These are phyloP conservation scores for Mortierella polycephala DNA, from an alignment of 371 early-diverging fungal species.

Conservation along the genomic window DNA sequence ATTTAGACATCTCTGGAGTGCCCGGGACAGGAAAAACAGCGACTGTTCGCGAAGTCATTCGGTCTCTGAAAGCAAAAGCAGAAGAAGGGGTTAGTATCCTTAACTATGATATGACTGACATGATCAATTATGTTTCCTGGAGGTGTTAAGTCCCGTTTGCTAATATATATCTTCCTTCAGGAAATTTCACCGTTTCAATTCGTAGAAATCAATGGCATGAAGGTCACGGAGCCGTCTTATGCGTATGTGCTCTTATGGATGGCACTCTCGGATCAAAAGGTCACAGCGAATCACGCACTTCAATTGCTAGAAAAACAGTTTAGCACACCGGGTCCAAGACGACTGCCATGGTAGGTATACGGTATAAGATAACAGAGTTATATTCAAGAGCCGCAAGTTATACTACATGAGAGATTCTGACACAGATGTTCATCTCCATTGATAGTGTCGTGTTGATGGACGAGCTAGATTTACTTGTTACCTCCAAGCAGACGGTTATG, in stretches of 20 bases:
- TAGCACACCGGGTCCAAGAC: slow-evolving; percentile 60
- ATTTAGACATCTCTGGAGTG: slow-evolving; percentile 91
- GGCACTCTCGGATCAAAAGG: slow-evolving; percentile 68
- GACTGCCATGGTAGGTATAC: slow-evolving; percentile 37
- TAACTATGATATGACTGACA: too few species aligned
- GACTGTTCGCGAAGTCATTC: slow-evolving; percentile 89
- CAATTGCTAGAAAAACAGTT: slow-evolving; percentile 79
- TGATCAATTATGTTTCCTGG: neutral
- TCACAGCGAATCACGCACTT: slow-evolving; percentile 82
- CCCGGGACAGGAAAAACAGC: slow-evolving; percentile 99
- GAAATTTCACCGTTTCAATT: slow-evolving; percentile 80
- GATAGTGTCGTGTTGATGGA: slow-evolving; percentile 94
- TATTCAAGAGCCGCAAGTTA: too few species aligned
- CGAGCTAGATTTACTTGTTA: slow-evolving; percentile 96
- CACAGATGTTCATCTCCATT: neutral
- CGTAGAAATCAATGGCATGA: slow-evolving; percentile 97
- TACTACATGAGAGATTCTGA: too few species aligned
- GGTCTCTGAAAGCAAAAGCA: slow-evolving; percentile 75
- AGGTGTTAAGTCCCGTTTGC: neutral
- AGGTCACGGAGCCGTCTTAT: slow-evolving; percentile 91
- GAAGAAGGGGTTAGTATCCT: slow-evolving; percentile 64
- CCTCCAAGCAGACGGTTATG: slow-evolving; percentile 92
- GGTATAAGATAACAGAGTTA: neutral
- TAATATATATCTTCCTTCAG: slow-evolving; percentile 37
- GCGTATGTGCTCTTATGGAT: slow-evolving; percentile 89